Conservation (phyloP, 352 stramenopile species). For the Pythium brachiatum region DNA sequence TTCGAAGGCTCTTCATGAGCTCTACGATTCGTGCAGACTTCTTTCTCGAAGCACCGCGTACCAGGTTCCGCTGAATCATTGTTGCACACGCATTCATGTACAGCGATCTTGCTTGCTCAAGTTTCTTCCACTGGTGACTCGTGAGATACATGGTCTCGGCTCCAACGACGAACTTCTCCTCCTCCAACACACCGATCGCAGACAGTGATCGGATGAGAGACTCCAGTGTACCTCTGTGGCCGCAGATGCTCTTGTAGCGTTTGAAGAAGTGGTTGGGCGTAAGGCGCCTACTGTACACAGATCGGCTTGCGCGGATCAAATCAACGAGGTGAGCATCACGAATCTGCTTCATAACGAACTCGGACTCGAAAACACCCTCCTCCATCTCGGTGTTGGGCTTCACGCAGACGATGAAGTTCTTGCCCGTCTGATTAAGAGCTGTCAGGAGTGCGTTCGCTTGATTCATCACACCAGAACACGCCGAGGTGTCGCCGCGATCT, state of each 20-base stretch:
- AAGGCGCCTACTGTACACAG: conserved; percentile 71
- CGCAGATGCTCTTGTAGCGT: conserved; percentile 80
- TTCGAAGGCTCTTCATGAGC: conserved; percentile 51
- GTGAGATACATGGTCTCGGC: conserved; percentile 75
- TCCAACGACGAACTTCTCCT: conserved; percentile 75
- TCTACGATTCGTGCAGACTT: conserved; percentile 61
- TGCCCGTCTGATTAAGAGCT: conserved; percentile 67
- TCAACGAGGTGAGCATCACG: conserved; percentile 66
- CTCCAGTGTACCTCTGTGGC: conserved; percentile 69
- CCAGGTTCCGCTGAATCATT: conserved; percentile 83
- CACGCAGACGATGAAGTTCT: conserved; percentile 83
- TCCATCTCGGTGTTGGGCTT: conserved; percentile 70
- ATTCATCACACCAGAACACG: conserved; percentile 55
- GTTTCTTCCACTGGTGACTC: conserved; percentile 76
- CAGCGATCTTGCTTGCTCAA: conserved; percentile 73
- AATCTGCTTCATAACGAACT: conserved; percentile 71
- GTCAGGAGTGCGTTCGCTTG: conserved; percentile 68
- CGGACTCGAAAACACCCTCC: conserved; percentile 62
- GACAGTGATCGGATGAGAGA: conserved; percentile 69
- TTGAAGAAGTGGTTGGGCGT: conserved; percentile 81
- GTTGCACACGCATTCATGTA: conserved; percentile 79
- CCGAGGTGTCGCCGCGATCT: conserved; percentile 33
- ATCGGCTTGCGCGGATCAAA: conserved; percentile 69
- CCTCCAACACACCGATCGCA: conserved; percentile 78
- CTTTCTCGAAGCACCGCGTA: conserved; percentile 62